Percentiles rank a stretch among this genome's conserved stretches.
These are phyloP conservation scores for Rubia balearica DNA, from an alignment of 305 asterid genomes.

Conservation along the genomic window DNA sequence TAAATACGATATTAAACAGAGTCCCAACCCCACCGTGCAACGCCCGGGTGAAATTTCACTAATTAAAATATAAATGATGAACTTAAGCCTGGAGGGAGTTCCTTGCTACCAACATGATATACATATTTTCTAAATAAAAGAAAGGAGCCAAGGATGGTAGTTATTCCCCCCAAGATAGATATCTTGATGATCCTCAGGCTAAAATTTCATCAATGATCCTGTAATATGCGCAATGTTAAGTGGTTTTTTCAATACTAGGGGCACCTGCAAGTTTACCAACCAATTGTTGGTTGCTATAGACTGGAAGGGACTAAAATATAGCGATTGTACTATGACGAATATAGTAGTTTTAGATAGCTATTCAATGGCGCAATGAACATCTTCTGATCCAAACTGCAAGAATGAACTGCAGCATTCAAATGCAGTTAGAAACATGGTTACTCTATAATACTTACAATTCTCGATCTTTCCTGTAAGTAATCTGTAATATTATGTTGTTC, in stretches of 20 bases:
- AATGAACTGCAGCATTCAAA: neutral
- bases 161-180: neutral
- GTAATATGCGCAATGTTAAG: neutral
- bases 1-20: too few relatives aligned
- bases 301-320: neutral
- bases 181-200: neutral
- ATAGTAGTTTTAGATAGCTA: neutral
- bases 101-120: neutral
- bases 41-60: too few relatives aligned
- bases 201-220: neutral
- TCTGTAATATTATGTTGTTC: neutral
- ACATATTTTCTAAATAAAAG: neutral
- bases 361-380: neutral
- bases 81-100: neutral
- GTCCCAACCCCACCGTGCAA: too few relatives aligned
- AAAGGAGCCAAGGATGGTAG: neutral
- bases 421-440: neutral
- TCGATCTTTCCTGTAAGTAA: neutral
- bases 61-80: neutral
- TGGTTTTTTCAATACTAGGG: neutral
- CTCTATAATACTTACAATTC: neutral
- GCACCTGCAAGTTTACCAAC: neutral
- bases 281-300: neutral
- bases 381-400: neutral
- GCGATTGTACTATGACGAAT: neutral